These are phyloP conservation scores for Candida nanaspora DNA, from an alignment of 805 yeast species.

Conservation along the genomic window DNA sequence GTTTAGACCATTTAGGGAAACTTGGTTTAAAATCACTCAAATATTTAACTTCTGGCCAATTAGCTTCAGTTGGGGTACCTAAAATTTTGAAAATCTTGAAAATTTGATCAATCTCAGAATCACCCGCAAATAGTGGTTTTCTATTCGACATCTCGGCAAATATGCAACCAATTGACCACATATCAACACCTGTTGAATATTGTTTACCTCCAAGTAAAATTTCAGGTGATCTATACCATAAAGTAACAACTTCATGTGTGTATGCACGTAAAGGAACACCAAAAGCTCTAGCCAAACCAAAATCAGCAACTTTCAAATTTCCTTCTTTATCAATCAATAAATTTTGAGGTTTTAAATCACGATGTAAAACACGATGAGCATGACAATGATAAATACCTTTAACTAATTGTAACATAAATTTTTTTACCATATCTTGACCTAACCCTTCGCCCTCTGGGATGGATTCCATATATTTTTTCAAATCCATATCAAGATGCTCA, in stretches of 20 bases:
- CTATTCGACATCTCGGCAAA: slow-evolving; percentile 97
- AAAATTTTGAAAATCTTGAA: slow-evolving; percentile 85
- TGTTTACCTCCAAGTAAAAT: slow-evolving; percentile 93
- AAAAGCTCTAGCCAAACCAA: slow-evolving; percentile 94
- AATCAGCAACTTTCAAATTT: slow-evolving; percentile 82
- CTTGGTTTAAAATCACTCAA: slow-evolving; percentile 91
- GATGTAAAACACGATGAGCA: slow-evolving; percentile 86
- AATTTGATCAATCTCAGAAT: slow-evolving; percentile 95
- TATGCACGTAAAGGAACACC: slow-evolving; percentile 96
- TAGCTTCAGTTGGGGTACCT: slow-evolving; percentile 90
- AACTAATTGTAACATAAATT: slow-evolving; percentile 86
- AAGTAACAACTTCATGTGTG: slow-evolving; percentile 95
- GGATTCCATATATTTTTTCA: slow-evolving; percentile 94
- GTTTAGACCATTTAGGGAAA: slow-evolving; percentile 84
- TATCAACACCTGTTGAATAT: slow-evolving; percentile 95
- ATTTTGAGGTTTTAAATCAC: slow-evolving; percentile 96
- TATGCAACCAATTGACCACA: slow-evolving; percentile 98
- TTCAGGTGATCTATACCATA: slow-evolving; percentile 98
- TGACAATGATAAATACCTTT: slow-evolving; percentile 92
- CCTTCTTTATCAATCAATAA: slow-evolving; percentile 93
- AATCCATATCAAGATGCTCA: slow-evolving; percentile 89
- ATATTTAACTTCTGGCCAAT: slow-evolving; percentile 90
- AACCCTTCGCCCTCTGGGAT: slow-evolving; percentile 87
- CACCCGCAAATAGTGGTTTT: slow-evolving; percentile 94
- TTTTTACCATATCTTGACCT: slow-evolving; percentile 84